phyloP scores from a whole-genome alignment of 176 grass and related monocot species.

The Themeda triandra region DNA sequence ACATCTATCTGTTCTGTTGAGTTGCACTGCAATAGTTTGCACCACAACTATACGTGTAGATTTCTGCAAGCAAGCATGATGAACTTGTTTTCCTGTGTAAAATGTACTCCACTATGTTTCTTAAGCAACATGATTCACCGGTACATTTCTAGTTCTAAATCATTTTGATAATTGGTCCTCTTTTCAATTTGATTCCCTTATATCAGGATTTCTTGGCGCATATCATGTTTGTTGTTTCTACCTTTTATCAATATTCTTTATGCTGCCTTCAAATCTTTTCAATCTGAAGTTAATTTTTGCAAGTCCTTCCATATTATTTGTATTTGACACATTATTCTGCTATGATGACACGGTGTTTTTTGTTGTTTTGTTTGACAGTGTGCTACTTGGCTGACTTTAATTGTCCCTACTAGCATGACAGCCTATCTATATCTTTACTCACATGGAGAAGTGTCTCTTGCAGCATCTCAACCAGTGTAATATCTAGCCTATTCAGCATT shows the following conservation, averaged over 20 bases:
- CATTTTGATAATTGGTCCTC: too few relatives aligned
- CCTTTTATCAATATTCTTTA: not conserved
- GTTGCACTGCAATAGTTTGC: not conserved
- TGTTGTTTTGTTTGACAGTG: slow-evolving; percentile 60
- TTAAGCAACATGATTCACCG: not conserved
- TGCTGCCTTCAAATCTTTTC: not conserved
- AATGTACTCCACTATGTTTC: not conserved
- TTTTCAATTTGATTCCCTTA: not conserved
- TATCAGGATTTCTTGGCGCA: not conserved
- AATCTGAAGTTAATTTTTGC: not conserved
- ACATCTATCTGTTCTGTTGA: not conserved
- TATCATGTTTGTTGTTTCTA: not conserved
- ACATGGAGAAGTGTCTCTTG: slow-evolving; percentile 89
- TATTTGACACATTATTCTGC: slow-evolving; percentile 5
- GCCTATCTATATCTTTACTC: slow-evolving; percentile 96
- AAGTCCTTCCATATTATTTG: not conserved
- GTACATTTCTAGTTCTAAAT: slow-evolving; percentile 1
- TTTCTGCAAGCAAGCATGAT: not conserved
- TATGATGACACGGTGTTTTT: not conserved
- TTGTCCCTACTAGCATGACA: slow-evolving; percentile 97
- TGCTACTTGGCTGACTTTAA: slow-evolving; percentile 89
- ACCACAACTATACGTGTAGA: not conserved
- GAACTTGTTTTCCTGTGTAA: not conserved
- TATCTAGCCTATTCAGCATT: slow-evolving; percentile 38
- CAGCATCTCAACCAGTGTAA: slow-evolving; percentile 96